Base-by-base conservation (phyloP, 164 flowering plant species). In the Stephania japonica region DNA sequence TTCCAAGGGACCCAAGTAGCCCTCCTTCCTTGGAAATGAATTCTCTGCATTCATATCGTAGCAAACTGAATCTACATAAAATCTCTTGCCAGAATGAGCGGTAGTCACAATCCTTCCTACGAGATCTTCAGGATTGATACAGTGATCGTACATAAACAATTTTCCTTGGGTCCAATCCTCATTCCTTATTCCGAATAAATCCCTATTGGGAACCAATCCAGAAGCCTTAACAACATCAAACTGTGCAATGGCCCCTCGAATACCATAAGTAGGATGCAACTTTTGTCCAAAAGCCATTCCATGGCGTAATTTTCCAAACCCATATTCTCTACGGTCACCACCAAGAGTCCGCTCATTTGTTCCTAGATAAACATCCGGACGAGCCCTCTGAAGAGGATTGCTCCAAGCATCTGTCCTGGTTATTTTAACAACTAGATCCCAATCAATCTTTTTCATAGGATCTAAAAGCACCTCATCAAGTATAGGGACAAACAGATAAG, bases 41-140 rank as follows among this genome's bases (percentile, higher is more conserved):
- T 86, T 88, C 78, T 93, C 98, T 27, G 98, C 95, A 77, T 87
- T 90, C 97, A 91, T 93, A 50, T 91, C 98, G 81, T 78, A 85
- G 67, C 97, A 84, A 18, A 93, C 86, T 24, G 92, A 92, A 82
- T 93, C 98, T 70, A 96, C 97, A 82, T 89, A 96, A 83, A 96
- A 93, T 80, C 99, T 85, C 86, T 96, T 96, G 70, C 99, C 99
- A 18, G 99, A 96, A 81, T 96, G 99, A 79, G 94, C 99, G 78
- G 99, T 98, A 53, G 99, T 96, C 27, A 96, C 91, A 75, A 96
- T 92, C 82, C 85, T 88, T 32, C 98, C 98, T 5, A 91, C 87
- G 69, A 96, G 82, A 78, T 87, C 90, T 73, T 88, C 87, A 1
- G 81, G 86, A 75, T 67, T 70, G 18, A 78, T 67, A 77, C 78